Base-by-base conservation (phyloP, 768 basidiomycete species). In the Mycena albidolilacea region DNA sequence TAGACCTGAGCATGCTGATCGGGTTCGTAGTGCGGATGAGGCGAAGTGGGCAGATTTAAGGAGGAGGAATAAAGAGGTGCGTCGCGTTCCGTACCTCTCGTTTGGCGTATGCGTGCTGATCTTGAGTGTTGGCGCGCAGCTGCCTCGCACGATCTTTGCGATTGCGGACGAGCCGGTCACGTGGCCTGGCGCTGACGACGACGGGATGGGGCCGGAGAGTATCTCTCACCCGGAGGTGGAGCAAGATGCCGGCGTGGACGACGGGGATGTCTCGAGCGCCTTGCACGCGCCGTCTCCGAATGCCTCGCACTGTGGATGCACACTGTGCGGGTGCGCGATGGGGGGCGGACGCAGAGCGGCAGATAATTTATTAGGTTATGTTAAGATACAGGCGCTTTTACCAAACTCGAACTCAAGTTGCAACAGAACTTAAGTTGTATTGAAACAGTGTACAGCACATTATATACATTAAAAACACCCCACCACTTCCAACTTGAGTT, bases 1-100 rank as follows among this genome's bases (percentile, higher is more conserved):
- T 99, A 67, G 97, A 98, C 80, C 97, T 97, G 38, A 97, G 96
- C 76, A 98, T 99, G 97, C 85, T 99, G 5, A 88, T 99, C 70
- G 97, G 97, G 11, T 98, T 99, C 79, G 80, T 98, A 77, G 92
- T 92, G 79, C 89, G 89, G 91, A 94, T 78, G 93, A 96, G 83
- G 84, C 78, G 37, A 97, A 99, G 69, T 98, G 95, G 94, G 81
- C 87, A 19, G 96, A 98, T 82, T 89, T 98, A 64, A 87, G 90
- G 75, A 84, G 81, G 70, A 84, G 95, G 64, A 90, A 95, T 52
- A 86, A 84, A 5, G 91, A 94, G 82, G 96, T 55, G 57, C 37
- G 11, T 41, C 64, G 39, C 43, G 52, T 62, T 39, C 6, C 23
- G 23, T 23, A 23, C 23, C 23, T 23, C 23, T 1, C 23, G 23